Evolutionary conservation across 2,329 filamentous ascomycete species (phyloP), one percentile per base, ranked within the genome.

Genomic region (Stachybotrys elegans): DNA sequence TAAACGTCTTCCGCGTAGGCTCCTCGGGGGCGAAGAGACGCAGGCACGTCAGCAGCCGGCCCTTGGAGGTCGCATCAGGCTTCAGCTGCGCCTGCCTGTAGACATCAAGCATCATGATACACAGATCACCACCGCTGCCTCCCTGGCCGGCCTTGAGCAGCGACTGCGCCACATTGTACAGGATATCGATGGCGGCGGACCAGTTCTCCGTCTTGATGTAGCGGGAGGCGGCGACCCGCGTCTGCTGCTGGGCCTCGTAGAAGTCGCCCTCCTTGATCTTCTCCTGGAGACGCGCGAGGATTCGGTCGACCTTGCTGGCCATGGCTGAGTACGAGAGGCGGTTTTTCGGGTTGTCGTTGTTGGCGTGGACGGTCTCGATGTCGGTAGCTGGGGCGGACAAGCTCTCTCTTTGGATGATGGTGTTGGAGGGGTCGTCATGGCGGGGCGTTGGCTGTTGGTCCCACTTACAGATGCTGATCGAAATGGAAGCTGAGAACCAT

Each of bases 241-340:
- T 88, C 73, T 98, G 93, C 68, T 98, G 93, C 70, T 97, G 92
- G 46, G 93, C 93, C 78, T 98, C 93, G 73, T 98, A 98, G 76
- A 82, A 96, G 63, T 93, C 85, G 59, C 91, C 92, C 67, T 94
- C 89, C 54, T 81, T 76, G 67, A 95, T 95, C 67, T 89, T 92
- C 67, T 86, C 76, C 70, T 92, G 87, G 64, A 96, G 83, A 21
- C 78, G 75, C 45, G 73, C 62, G 55, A 81, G 79, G 64, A 81
- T 81, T 37, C 63, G 62, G 35, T 68, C 63, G 53, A 67, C 66
- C 51, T 68, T 68, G 57, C 51, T 67, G 42, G 66, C 62, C 66
- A 68, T 68, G 47, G 31, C 52, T n/a, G n/a, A n/a, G n/a, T n/a
- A n/a, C n/a, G n/a, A n/a, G n/a, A n/a, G n/a, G n/a, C n/a, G n/a